Base-by-base conservation (phyloP, 192 early-diverging fungal species). In the Coemansia sp. region DNA sequence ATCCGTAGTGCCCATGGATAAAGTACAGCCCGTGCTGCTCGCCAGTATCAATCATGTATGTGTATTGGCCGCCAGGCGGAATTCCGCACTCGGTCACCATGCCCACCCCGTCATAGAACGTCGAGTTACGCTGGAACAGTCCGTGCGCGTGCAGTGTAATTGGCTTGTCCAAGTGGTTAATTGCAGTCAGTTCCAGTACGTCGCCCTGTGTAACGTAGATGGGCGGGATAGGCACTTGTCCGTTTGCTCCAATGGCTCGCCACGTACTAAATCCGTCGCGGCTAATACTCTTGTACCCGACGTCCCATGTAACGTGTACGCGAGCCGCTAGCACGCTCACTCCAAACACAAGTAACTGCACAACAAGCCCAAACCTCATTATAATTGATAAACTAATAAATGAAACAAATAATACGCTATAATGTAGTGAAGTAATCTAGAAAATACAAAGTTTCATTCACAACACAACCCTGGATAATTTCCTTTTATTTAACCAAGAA, bases 61-160 rank as follows among this genome's bases (percentile, higher is more conserved):
- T 90, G 62, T 83, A 86, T 29, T 56, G 75, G 32, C 58, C 61
- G 26, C 84, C 84, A 4, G 82, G 70, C 16, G 90, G 87, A 61
- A 93, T 92, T 4, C 81, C 82, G 66, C 92, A 92, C 59, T 91
- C 85, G 20, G 89, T 88, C 43, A 87, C 74, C 62, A 76, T 83
- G 12, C 69, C 63, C 2, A 86, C 75, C 5, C 92, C 90, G 78
- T 93, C 92, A 32, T 83, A 69, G 65, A 82, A 88, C 59, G 49
- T 68, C 10, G 85, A 82, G 22, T 84, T 84, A 56, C 83, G 88
- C 57, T 89, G 87, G 70, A 87, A 92, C 16, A 93, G 37, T 7
- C 93, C 93, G 75, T 94, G 93, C 5, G 81, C 63, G 79, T 89
- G 91, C 22, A 92, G 54, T 2, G 83, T 66, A 20, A 89, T 87